Evolutionary conservation across 352 stramenopile species (phyloP), one percentile per base, ranked within the genome.

Genomic region (Pythium chondricola): DNA sequence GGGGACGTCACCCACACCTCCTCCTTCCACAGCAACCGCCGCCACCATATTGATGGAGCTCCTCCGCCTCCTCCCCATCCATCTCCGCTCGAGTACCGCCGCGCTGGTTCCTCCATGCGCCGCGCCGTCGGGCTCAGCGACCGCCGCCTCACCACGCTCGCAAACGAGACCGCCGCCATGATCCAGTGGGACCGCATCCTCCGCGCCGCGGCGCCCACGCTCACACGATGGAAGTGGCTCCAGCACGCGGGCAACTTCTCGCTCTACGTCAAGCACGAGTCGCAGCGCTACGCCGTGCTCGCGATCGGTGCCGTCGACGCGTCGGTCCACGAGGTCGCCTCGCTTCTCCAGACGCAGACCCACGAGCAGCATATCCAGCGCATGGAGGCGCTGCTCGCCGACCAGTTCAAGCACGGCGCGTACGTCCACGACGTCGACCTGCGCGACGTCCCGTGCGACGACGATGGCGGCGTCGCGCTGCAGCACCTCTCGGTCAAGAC

Each of bases 111-210:
- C n/a, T n/a, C n/a, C n/a, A n/a, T n/a, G 18, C 20, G 32, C n/a
- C 53, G 46, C 27, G 21, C 26, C 29, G 47, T 63, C n/a, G 27
- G 18, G 8, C 45, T 61, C 7, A 63, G 47, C 36, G 55, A 63
- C 47, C 42, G 40, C 22, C 42, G 36, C 4, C 48, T 63, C 35
- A 46, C 46, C 7, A 18, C 37, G 25, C 20, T 63, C 25, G 56
- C 56, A 13, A 51, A 55, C 18, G 48, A 63, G 36, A 55, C 56
- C 13, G 56, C 48, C 1, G 56, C 36, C 14, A 49, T 48, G 29
- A 54, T 63, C 56, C 40, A 56, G 13, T 63, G 56, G 56, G 48
- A 54, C 26, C 44, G 42, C 41, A 52, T 63, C 43, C 43, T 63
- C 27, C 48, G 44, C 14, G 22, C 36, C 3, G 24, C 43, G 5